Percentiles rank a stretch among this genome's conserved stretches.
Conservation (phyloP, 352 stramenopile genomes). For the Pythium aquatile region DNA sequence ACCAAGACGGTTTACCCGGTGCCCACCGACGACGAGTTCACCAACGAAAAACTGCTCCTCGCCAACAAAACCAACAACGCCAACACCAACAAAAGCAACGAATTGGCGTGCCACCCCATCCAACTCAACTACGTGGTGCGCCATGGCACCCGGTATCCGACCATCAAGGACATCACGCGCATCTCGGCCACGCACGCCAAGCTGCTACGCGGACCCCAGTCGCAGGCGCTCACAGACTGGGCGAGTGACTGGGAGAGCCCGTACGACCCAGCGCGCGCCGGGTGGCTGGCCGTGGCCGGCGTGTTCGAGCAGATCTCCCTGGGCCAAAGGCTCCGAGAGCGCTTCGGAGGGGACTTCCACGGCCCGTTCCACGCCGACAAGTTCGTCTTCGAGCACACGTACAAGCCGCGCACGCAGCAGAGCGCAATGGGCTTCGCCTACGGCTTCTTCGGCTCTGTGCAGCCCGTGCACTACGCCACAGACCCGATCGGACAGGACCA, state of each 20-base stretch:
- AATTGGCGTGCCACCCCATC: constrained; percentile 37
- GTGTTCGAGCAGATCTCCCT: constrained; percentile 61
- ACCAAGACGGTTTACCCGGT: constrained; percentile 75
- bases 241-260: constrained; percentile 48
- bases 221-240: constrained; percentile 24
- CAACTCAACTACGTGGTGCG: constrained; percentile 81
- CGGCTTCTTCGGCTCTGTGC: constrained; percentile 62
- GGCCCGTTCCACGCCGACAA: constrained; percentile 32
- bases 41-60: constrained; percentile 2
- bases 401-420: constrained; percentile 76
- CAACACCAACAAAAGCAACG: neutral
- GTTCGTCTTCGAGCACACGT: constrained; percentile 78
- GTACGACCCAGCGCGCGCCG: constrained; percentile 43
- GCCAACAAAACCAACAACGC: neutral
- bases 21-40: constrained; percentile 15
- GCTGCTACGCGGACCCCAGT: constrained; percentile 19
- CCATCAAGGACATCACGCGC: constrained; percentile 70
- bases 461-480: constrained; percentile 58
- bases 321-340: constrained; percentile 47
- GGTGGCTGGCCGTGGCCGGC: constrained; percentile 55
- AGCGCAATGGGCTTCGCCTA: constrained; percentile 74
- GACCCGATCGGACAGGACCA: constrained; percentile 52
- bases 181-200: constrained; percentile 44
- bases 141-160: constrained; percentile 78
- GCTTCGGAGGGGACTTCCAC: constrained; percentile 33